Evolutionary conservation across 1,284 basidiomycete genomes (phyloP), one percentile per base, ranked within the genome.

Genomic region (Ganoderma leucocontextum): DNA sequence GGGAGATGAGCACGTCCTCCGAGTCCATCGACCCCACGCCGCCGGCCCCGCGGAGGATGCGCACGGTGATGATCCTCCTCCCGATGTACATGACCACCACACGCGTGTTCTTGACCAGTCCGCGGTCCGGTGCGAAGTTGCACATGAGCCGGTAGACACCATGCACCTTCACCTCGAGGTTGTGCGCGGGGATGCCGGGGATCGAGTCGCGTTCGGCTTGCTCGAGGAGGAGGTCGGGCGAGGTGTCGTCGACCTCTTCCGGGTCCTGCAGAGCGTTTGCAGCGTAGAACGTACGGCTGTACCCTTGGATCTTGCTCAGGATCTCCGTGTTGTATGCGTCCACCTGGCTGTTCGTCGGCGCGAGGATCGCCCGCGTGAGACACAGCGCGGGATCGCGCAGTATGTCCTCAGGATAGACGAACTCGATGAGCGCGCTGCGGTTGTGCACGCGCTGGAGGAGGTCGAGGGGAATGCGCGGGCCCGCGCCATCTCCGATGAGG

Each of bases 101-200:
- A 1, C 81, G 72, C 0, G 78, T 76, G 75, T 84, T 84, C 72
- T 83, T 83, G 8, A 83, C 82, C 17, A 84, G 70, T 0, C 81
- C 81, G 1, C 73, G 73, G 7, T 81, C 79, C 4, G 81, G 70
- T 4, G 81, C 81, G 36, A 83, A 76, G 74, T 83, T 84, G 57
- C 81, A 77, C 66, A 83, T 68, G 4, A 84, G 67, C 8, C 80
- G 74, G 69, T 78, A 83, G 4, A 84, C 74, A 0, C 73, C 77
- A n/a, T 79, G 76, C 4, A 73, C 74, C 69, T 83, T 82, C 22
- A 83, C 66, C 1, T 63, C 63, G 5, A 84, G 68, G 17, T 55
- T 57, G 61, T 80, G 75, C 4, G 77, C 73, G 7, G 81, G 81
- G 22, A 83, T 55, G 3, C 81, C 81, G 0, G 75, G 73, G 17